phyloP scores from a whole-genome alignment of 306 rosid genomes.

The Luffa acutangula region DNA sequence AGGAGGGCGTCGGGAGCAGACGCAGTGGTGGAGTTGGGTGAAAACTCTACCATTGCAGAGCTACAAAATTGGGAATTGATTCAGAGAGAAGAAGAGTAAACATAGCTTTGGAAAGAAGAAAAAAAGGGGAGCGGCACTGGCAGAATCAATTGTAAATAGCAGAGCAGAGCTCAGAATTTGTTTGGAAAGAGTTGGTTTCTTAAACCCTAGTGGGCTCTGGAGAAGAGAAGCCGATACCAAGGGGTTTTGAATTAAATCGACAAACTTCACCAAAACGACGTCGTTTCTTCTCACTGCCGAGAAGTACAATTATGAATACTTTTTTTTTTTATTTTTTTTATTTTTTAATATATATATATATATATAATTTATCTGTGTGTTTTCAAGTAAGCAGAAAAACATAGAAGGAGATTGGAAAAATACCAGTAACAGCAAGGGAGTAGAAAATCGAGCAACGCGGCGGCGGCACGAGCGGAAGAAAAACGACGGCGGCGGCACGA shows the following conservation, averaged over 20 bases:
- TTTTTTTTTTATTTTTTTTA: no score
- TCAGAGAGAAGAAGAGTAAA: not conserved
- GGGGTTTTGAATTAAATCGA: conserved; percentile 14
- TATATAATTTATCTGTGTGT: no score
- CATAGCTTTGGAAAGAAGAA: conserved; percentile 5
- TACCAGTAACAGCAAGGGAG: no score
- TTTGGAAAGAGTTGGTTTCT: conserved; percentile 12
- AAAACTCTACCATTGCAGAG: conserved; percentile 24
- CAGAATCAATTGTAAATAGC: not conserved
- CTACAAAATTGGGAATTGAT: not conserved
- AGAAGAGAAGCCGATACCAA: not conserved
- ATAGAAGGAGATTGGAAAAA: no score
- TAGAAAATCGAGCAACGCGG: no score
- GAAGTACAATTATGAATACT: no score
- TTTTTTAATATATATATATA: no score
- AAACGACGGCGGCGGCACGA: no score
- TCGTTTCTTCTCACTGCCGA: not conserved
- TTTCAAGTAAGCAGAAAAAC: no score
- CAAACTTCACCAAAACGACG: not conserved
- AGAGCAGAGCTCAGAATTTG: not conserved
- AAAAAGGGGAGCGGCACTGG: not conserved
- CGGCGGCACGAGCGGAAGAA: no score
- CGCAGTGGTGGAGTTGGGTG: not conserved
- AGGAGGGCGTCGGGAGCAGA: conserved; percentile 15
- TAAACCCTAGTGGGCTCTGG: conserved; percentile 22